phyloP scores from a whole-genome alignment of 495 filamentous ascomycete species.

The Tirmania nivea region DNA sequence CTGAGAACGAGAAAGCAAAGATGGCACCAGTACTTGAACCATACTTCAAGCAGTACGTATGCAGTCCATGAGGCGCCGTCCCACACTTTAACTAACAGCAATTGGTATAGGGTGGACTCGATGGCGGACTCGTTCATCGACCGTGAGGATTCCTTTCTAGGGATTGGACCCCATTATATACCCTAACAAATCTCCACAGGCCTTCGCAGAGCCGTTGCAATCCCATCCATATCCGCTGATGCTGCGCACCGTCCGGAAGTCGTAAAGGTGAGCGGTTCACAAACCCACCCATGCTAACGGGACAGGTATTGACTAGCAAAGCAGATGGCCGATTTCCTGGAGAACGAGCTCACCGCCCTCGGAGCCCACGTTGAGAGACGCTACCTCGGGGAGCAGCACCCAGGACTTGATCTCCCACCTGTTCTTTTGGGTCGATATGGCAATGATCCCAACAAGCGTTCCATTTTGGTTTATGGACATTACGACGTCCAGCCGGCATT shows the following conservation, averaged over 20 bases:
- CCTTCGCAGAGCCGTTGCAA: constrained; percentile 76
- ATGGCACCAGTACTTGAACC: constrained; percentile 71
- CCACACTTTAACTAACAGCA: constrained; percentile 1
- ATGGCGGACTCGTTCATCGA: constrained; percentile 72
- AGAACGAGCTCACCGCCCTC: constrained; percentile 53
- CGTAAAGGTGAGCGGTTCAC: constrained; percentile 24
- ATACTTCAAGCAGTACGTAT: constrained; percentile 55
- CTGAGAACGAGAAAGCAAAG: constrained; percentile 20
- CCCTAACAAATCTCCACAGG: constrained; percentile 20
- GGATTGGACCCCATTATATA: no score
- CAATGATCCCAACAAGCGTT: constrained; percentile 72
- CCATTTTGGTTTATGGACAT: constrained; percentile 91
- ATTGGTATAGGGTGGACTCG: constrained; percentile 41
- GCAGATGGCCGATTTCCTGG: constrained; percentile 83
- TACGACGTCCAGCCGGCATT: constrained; percentile 96
- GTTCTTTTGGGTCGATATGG: constrained; percentile 84
- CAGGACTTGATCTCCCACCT: constrained; percentile 77
- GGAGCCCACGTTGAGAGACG: constrained; percentile 73
- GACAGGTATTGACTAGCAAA: neutral
- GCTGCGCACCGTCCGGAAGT: constrained; percentile 74
- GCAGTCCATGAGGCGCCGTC: neutral
- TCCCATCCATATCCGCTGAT: constrained; percentile 84
- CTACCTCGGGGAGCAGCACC: constrained; percentile 69
- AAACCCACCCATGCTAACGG: constrained; percentile 19
- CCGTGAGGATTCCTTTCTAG: constrained; percentile 27